Conservation (phyloP, 257 asterid genomes). For the Oldenlandia corymbosa region DNA sequence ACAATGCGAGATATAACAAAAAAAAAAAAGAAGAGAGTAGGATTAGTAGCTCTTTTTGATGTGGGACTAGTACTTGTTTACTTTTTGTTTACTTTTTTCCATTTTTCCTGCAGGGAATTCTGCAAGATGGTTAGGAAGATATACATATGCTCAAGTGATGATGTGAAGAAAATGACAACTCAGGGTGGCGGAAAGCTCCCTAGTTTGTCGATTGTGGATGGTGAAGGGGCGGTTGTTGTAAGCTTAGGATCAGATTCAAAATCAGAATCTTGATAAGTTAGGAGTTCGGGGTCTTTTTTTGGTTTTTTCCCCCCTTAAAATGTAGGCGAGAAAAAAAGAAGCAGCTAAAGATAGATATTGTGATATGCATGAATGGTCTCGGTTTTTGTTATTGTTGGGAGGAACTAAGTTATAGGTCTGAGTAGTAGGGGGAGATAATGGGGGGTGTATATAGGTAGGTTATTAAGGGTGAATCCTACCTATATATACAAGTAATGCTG, state of each 20-base stretch:
- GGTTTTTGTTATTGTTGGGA: constrained; percentile 12
- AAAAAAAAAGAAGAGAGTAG: neutral
- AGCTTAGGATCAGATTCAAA: constrained; percentile 46
- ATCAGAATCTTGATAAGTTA: constrained; percentile 45
- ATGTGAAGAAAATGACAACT: constrained; percentile 77
- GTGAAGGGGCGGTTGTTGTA: constrained; percentile 31
- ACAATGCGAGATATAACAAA: neutral
- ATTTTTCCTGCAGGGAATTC: constrained; percentile 54
- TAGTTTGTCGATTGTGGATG: constrained; percentile 28
- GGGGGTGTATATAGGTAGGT: too few species aligned
- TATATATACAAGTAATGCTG: too few species aligned
- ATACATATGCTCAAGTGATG: constrained; percentile 58
- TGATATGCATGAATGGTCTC: neutral
- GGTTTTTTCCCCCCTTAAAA: neutral
- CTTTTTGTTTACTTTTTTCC: neutral
- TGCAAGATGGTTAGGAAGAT: constrained; percentile 62
- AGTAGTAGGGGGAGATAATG: neutral
- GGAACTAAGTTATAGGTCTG: neutral
- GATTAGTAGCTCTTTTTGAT: too few species aligned
- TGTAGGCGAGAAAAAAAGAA: neutral
- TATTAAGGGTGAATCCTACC: too few species aligned
- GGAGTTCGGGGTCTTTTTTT: neutral
- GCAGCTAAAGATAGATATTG: neutral
- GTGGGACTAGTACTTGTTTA: too few species aligned
- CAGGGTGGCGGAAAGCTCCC: constrained; percentile 48